Evolutionary conservation across 75 land plant species (phyloP).

Genomic region (Cunninghamia lanceolata): DNA sequence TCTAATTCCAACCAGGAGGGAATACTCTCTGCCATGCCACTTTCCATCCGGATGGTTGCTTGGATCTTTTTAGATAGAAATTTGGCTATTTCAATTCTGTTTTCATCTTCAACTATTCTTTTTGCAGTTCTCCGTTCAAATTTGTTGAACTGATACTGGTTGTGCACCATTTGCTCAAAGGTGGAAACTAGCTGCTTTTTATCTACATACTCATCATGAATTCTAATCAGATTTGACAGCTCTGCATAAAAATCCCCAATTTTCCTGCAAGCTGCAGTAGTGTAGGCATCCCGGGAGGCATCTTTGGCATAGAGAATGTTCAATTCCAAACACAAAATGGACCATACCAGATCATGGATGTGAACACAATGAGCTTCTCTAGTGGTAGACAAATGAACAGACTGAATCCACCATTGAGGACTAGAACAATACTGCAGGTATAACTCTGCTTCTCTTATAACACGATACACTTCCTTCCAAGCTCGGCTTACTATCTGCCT

Average conservation of each 20-base stretch:
- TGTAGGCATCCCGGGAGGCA: slow-evolving; percentile 8
- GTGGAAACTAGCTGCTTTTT: slow-evolving; percentile 9
- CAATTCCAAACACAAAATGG: slow-evolving; percentile 17
- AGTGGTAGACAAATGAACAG: slow-evolving; percentile 13
- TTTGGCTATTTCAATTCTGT: slow-evolving; percentile 13
- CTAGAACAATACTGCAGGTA: slow-evolving; percentile 14
- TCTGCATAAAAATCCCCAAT: slow-evolving; percentile 11
- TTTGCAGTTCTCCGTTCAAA: neutral
- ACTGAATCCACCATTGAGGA: slow-evolving; percentile 25
- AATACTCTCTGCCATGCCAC: neutral
- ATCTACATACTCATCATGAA: slow-evolving; percentile 6
- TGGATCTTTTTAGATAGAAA: slow-evolving; percentile 20
- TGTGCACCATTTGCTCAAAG: neutral
- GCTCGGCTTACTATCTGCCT: neutral
- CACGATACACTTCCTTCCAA: slow-evolving; percentile 14
- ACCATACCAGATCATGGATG: slow-evolving; percentile 28
- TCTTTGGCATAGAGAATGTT: slow-evolving; percentile 19
- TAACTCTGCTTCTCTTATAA: slow-evolving; percentile 22
- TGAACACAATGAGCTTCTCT: slow-evolving; percentile 22
- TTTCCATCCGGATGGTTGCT: neutral
- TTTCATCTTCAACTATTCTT: slow-evolving; percentile 16
- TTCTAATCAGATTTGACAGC: neutral
- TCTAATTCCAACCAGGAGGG: slow-evolving; percentile 17
- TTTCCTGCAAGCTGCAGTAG: slow-evolving; percentile 5
- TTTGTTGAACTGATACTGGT: slow-evolving; percentile 13